These are phyloP conservation scores for Yarrowia sp. DNA, from an alignment of 805 yeast genomes.

Conservation along the genomic window DNA sequence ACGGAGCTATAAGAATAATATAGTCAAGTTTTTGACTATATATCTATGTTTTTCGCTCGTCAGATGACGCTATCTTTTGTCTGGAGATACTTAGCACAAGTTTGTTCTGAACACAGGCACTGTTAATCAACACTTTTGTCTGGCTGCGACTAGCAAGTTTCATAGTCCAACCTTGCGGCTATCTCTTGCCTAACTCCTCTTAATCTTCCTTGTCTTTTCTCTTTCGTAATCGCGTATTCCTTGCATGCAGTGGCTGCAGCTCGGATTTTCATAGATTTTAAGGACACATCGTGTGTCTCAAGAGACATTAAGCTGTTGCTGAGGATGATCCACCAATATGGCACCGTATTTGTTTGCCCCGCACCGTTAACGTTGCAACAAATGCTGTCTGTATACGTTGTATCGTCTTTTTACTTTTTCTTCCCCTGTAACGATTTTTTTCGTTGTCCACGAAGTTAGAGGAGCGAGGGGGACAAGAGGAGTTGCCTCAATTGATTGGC, in stretches of 20 bases:
- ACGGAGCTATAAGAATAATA: background rate
- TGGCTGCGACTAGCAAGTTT: background rate
- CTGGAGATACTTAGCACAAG: background rate
- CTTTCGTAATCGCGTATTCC: background rate
- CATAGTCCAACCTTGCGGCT: too few species aligned
- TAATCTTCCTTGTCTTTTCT: background rate
- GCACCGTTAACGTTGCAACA: too few species aligned
- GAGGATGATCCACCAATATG: too few species aligned
- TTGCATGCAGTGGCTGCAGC: background rate
- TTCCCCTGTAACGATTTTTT: too few species aligned
- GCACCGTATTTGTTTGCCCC: too few species aligned
- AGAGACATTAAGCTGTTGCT: too few species aligned
- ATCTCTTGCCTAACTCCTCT: background rate
- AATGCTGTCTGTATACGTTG: background rate
- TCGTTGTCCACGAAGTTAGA: too few species aligned
- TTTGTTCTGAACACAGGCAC: too few species aligned
- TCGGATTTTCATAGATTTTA: background rate
- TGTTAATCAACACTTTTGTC: too few species aligned
- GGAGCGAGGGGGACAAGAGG: too few species aligned
- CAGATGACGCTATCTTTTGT: background rate
- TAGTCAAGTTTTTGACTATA: background rate
- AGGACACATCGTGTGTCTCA: background rate
- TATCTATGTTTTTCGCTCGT: background rate
- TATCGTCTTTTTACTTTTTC: background rate
- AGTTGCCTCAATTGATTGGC: too few species aligned